Base-by-base conservation (phyloP, 352 stramenopile genomes). In the Phytophthora fragariae region DNA sequence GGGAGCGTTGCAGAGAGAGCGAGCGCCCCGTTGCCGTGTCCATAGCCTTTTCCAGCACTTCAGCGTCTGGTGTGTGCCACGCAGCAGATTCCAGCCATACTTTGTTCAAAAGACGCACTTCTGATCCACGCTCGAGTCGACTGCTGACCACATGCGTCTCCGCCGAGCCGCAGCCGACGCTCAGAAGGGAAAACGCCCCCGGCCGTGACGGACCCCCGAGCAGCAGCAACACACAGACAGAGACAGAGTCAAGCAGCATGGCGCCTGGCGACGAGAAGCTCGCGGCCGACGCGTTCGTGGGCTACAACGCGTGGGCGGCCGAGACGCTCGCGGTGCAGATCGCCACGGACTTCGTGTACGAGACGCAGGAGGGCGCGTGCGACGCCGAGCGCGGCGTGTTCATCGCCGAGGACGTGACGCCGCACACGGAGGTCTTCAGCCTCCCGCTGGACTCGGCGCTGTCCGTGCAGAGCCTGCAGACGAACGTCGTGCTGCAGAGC, bases 281-380 rank as follows among this genome's bases (percentile, higher is more conserved):
- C 10, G 49, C 39, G 11, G 29, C 21, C 3, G 75, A 81, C 58
- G 76, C 63, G 19, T 88, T 90, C 50, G 72, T 94, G n/a, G 86
- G 88, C 44, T 95, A 91, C 71, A 91, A 95, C 62, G 86, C 92
- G 75, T 95, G 88, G 88, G 88, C 88, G 2, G 55, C 65, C 12
- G 65, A 77, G 52, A 44, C 62, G 54, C 82, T 95, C 35, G 73
- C 84, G 49, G 86, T 94, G 62, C 64, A 72, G 47, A 76, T 94
- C 31, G 80, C 75, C 44, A 93, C 85, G 8, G 89, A 94, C 79
- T 95, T 95, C 70, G 89, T 95, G 54, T 95, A 95, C 77, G 89
- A 95, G 75, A 75, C 76, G 24, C 72, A 79, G 56, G 64, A 72
- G 12, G 70, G 58, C 41, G 72, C 68, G 24, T 77, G 73, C n/a